Conservation (phyloP, 495 filamentous ascomycete genomes). For the Xylaria bambusicola region DNA sequence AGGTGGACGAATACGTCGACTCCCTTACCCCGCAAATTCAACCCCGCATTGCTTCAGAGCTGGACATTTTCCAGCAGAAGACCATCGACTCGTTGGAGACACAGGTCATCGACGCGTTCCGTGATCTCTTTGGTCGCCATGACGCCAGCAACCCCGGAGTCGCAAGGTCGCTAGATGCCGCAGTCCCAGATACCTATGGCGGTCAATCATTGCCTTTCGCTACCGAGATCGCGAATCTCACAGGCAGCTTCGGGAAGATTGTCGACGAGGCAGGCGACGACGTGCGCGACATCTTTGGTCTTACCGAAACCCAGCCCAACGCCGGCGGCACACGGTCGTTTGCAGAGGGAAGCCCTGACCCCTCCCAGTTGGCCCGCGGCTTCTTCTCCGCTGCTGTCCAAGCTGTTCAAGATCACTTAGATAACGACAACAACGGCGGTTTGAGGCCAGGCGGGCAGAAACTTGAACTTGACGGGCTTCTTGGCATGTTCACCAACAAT, state of each 20-base stretch:
- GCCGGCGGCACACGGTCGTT: neutral
- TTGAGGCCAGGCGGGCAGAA: constrained; percentile 20
- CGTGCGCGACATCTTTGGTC: constrained; percentile 35
- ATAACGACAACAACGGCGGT: constrained; percentile 10
- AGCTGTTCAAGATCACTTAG: constrained; percentile 33
- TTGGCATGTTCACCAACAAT: constrained; percentile 36
- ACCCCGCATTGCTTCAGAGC: constrained; percentile 37
- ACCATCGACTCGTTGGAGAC: constrained; percentile 38
- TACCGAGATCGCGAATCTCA: constrained; percentile 37
- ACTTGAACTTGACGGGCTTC: constrained; percentile 36
- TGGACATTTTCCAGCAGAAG: constrained; percentile 35
- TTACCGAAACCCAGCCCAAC: constrained; percentile 24
- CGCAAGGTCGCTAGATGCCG: constrained; percentile 21
- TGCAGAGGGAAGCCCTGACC: constrained; percentile 18
- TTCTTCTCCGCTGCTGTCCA: constrained; percentile 37
- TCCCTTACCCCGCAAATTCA: constrained; percentile 40
- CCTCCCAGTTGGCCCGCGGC: neutral
- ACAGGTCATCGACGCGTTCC: constrained; percentile 36
- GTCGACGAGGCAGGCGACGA: constrained; percentile 33
- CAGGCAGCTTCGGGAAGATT: constrained; percentile 31
- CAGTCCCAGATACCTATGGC: constrained; percentile 34
- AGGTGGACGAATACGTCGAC: constrained; percentile 40
- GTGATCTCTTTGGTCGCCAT: constrained; percentile 35
- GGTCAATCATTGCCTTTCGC: constrained; percentile 35
- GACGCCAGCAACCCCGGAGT: neutral